These are phyloP conservation scores for Penstemon eatonii DNA, from an alignment of 257 asterid genomes.

Conservation along the genomic window DNA sequence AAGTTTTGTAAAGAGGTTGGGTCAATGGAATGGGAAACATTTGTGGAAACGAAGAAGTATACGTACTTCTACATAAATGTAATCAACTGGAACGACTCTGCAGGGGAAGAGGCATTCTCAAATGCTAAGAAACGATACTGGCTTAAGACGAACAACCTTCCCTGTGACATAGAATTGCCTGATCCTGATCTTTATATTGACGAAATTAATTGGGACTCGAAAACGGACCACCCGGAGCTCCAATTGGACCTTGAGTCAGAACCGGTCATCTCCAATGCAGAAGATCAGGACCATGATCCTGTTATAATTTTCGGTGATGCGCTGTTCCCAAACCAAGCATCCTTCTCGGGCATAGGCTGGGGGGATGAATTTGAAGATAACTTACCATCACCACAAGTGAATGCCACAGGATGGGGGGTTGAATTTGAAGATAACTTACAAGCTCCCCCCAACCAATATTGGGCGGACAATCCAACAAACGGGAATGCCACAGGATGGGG, in stretches of 20 bases:
- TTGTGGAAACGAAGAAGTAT: constrained; percentile 55
- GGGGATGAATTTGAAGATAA: constrained; percentile 49
- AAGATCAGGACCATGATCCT: constrained; percentile 35
- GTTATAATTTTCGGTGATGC: constrained; percentile 63
- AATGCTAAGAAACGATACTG: constrained; percentile 67
- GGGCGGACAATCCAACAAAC: too few relatives aligned
- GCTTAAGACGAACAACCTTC: constrained; percentile 51
- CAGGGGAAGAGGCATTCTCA: constrained; percentile 69
- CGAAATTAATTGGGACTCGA: constrained; percentile 58
- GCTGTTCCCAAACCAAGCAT: constrained; percentile 40
- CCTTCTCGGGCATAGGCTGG: constrained; percentile 51
- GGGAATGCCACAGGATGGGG: constrained; percentile 72
- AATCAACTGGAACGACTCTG: constrained; percentile 72
- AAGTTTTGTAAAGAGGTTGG: constrained; percentile 66
- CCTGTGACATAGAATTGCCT: constrained; percentile 50
- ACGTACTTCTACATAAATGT: constrained; percentile 53
- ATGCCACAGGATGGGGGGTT: too few relatives aligned
- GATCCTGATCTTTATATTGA: constrained; percentile 66
- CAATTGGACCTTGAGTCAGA: constrained; percentile 39
- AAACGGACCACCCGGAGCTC: constrained; percentile 32
- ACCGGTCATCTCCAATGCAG: constrained; percentile 23
- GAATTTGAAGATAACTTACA: too few relatives aligned
- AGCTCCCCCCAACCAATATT: too few relatives aligned
- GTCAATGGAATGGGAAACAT: constrained; percentile 59
- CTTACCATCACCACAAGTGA: not conserved